Conservation (phyloP, 2,329 filamentous ascomycete genomes). For the Fusarium abutilonis region DNA sequence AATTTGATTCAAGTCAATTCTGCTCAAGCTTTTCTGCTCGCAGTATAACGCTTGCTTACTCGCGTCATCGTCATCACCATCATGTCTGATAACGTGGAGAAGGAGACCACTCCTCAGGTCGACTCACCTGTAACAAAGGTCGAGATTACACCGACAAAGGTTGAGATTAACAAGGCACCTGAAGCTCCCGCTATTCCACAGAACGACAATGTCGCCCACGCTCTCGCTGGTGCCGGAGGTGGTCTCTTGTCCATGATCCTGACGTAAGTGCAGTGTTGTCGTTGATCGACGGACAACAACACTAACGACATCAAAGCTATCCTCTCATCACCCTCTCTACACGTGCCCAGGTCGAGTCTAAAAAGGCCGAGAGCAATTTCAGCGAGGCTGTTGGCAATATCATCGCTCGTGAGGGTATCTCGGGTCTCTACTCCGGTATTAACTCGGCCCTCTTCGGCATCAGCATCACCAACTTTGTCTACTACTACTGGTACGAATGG, state of each 20-base stretch:
- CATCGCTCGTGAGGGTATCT: conserved; percentile 87
- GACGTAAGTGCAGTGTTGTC: conserved; percentile 68
- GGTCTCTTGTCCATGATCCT: conserved; percentile 95
- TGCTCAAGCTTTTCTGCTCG: not conserved
- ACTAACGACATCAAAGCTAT: conserved; percentile 67
- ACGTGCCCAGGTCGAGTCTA: conserved; percentile 96
- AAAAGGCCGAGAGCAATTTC: conserved; percentile 86
- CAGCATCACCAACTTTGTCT: conserved; percentile 98
- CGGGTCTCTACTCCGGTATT: conserved; percentile 90
- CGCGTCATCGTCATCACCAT: conserved; percentile 5
- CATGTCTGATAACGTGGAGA: conserved; percentile 39
- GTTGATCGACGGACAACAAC: conserved; percentile 4
- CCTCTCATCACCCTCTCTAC: conserved; percentile 97
- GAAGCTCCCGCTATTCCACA: conserved; percentile 68
- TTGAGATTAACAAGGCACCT: conserved; percentile 59
- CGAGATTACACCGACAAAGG: conserved; percentile 31
- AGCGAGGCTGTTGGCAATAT: conserved; percentile 85
- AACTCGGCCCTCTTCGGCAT: conserved; percentile 97
- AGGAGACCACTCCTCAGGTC: conserved; percentile 37
- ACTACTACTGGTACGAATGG: conserved; percentile 99
- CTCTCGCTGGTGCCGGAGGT: conserved; percentile 90
- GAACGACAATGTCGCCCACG: conserved; percentile 97
- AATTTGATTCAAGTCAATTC: conserved; percentile 15
- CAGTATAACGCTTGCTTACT: conserved; percentile 1
- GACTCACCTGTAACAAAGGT: conserved; percentile 33